Conservation (phyloP, 306 rosid genomes). For the Gastrolobium villosum region DNA sequence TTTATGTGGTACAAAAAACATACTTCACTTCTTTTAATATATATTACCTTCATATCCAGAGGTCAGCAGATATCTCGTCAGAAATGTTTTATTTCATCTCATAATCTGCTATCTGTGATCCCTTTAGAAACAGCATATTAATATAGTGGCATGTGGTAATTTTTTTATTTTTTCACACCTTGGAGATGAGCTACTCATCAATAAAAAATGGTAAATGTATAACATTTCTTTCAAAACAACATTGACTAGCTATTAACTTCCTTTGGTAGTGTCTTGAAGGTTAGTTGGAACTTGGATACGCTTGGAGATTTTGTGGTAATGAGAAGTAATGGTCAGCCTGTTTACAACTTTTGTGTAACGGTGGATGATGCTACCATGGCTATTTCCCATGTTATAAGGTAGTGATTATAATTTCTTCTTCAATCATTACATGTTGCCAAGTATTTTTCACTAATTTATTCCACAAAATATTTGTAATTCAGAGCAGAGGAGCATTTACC, state of each 20-base stretch:
- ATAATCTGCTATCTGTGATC: neutral
- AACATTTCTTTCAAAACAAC: conserved; percentile 14
- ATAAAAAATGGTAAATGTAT: conserved; percentile 16
- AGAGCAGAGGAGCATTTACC: conserved; percentile 97
- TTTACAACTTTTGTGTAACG: conserved; percentile 96
- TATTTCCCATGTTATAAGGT: conserved; percentile 98
- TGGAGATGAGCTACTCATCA: conserved; percentile 1
- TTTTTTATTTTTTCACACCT: neutral
- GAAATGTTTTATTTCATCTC: conserved; percentile 33
- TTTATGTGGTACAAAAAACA: neutral
- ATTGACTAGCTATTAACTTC: conserved; percentile 59
- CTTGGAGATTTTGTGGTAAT: conserved; percentile 98
- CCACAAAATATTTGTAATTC: conserved; percentile 42
- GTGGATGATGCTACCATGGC: conserved; percentile 99
- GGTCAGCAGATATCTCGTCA: conserved; percentile 13
- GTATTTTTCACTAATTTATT: conserved; percentile 33
- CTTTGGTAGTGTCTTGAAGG: conserved; percentile 92
- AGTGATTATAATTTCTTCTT: conserved; percentile 41
- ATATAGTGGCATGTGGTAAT: neutral
- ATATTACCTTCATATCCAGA: conserved; percentile 12
- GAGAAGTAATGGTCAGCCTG: conserved; percentile 99
- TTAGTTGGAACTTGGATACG: conserved; percentile 97
- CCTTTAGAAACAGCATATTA: neutral
- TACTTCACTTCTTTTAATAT: conserved; percentile 16
- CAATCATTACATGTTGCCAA: conserved; percentile 1